Conservation (phyloP, 345 rosid species). For the Hypericum perforatum region DNA sequence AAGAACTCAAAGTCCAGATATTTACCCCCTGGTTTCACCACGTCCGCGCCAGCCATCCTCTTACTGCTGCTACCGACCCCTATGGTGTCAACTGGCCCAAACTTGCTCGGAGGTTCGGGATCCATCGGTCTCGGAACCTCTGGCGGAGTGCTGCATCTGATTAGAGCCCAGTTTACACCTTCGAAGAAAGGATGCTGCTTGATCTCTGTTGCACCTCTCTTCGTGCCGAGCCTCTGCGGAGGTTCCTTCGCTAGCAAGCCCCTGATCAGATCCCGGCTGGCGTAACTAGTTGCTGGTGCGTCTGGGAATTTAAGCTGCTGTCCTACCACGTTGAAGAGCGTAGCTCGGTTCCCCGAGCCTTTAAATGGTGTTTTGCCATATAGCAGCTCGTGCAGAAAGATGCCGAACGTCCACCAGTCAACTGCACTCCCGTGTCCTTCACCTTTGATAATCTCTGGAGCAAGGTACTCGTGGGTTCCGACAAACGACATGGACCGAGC, state of each 20-base stretch:
- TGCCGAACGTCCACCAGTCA: slow-evolving; percentile 99
- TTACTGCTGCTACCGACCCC: slow-evolving; percentile 69
- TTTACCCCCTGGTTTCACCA: slow-evolving; percentile 67
- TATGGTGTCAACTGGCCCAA: slow-evolving; percentile 48
- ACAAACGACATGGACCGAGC: slow-evolving; percentile 98
- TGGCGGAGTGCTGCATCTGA: slow-evolving; percentile 93
- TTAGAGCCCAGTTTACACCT: slow-evolving; percentile 97
- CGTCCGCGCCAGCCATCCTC: slow-evolving; percentile 40
- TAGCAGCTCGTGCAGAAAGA: slow-evolving; percentile 77
- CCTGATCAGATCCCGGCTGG: slow-evolving; percentile 75
- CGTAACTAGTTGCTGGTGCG: slow-evolving; percentile 74
- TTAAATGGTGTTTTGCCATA: slow-evolving; percentile 92
- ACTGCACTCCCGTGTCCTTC: slow-evolving; percentile 99
- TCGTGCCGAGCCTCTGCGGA: slow-evolving; percentile 78
- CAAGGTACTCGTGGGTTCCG: slow-evolving; percentile 96
- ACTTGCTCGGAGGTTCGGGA: slow-evolving; percentile 51
- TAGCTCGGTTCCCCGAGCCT: slow-evolving; percentile 91
- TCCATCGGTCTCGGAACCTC: slow-evolving; percentile 84
- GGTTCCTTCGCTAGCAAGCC: slow-evolving; percentile 92
- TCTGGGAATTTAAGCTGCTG: slow-evolving; percentile 88
- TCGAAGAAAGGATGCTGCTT: slow-evolving; percentile 95
- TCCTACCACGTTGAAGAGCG: slow-evolving; percentile 86
- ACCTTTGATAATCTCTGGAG: slow-evolving; percentile 92
- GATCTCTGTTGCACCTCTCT: slow-evolving; percentile 96
- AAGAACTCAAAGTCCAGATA: slow-evolving; percentile 96